A percentile compares a stretch with the other conserved stretches of the same genome.
These are phyloP conservation scores for Wallacemonas rigidus DNA, from an alignment of 208 protist species.

Conservation along the genomic window DNA sequence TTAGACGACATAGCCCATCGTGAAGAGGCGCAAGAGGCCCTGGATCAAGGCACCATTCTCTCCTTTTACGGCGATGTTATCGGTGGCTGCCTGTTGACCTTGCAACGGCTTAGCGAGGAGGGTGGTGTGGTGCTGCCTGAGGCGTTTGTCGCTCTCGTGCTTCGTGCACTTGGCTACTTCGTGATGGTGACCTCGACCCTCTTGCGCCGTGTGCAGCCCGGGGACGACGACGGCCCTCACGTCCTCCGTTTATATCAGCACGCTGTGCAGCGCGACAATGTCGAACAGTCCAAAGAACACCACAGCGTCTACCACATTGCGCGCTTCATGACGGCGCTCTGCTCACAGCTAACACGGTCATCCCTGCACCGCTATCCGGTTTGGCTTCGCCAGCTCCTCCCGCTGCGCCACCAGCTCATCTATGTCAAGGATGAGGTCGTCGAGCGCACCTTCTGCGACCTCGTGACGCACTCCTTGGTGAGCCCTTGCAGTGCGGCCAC, in stretches of 20 bases:
- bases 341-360: slow-evolving; percentile 30
- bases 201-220: slow-evolving; percentile 24
- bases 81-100: slow-evolving; percentile 47
- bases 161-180: slow-evolving; percentile 29
- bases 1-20: slow-evolving; percentile 47
- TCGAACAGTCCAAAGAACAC: slow-evolving; percentile 23
- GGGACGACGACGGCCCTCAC: not conserved
- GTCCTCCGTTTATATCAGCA: slow-evolving; percentile 22
- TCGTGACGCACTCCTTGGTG: slow-evolving; percentile 24
- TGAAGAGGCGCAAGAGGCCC: slow-evolving; percentile 39
- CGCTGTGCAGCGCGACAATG: slow-evolving; percentile 21
- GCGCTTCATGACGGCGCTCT: slow-evolving; percentile 28
- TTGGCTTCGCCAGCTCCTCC: slow-evolving; percentile 42
- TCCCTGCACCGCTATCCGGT: slow-evolving; percentile 38
- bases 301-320: slow-evolving; percentile 36
- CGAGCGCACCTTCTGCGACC: slow-evolving; percentile 61
- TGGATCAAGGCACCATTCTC: slow-evolving; percentile 45
- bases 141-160: slow-evolving; percentile 44
- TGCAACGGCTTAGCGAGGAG: slow-evolving; percentile 45
- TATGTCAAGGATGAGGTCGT: slow-evolving; percentile 35
- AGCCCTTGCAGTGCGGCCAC: slow-evolving; percentile 19
- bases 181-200: slow-evolving; percentile 16
- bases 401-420: slow-evolving; percentile 62
- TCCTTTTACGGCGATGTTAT: slow-evolving; percentile 76
- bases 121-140: slow-evolving; percentile 47